Conservation (phyloP, 1,284 basidiomycete species). For the Heterobasidion irregulare region DNA sequence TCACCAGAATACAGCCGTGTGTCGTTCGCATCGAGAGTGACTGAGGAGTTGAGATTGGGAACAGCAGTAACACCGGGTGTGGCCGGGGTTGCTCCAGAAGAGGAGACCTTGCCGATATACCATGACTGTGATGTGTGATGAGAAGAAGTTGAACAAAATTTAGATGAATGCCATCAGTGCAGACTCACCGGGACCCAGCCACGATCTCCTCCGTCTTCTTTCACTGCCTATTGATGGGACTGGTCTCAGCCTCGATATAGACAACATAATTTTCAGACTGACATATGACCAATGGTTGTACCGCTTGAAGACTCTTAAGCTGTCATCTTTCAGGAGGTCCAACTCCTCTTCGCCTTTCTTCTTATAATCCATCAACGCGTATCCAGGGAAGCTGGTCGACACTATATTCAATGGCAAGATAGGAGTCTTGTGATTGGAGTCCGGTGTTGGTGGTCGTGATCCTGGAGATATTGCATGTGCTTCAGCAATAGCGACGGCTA, state of each 20-base stretch:
- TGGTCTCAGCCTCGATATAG: slow-evolving; percentile 8
- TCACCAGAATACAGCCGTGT: not conserved
- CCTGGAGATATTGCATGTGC: slow-evolving; percentile 48
- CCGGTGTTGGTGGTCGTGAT: slow-evolving; percentile 31
- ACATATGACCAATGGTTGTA: slow-evolving; percentile 97
- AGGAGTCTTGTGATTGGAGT: slow-evolving; percentile 45
- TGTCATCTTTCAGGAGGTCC: slow-evolving; percentile 79
- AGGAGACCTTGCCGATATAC: slow-evolving; percentile 22
- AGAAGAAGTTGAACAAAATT: not conserved
- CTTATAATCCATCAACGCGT: slow-evolving; percentile 92
- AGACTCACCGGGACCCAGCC: slow-evolving; percentile 80
- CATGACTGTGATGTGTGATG: slow-evolving; percentile 13
- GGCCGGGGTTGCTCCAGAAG: slow-evolving; percentile 11
- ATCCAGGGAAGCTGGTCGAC: slow-evolving; percentile 88
- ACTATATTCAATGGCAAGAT: slow-evolving; percentile 85
- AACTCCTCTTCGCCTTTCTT: slow-evolving; percentile 88
- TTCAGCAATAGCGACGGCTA: slow-evolving; percentile 70
- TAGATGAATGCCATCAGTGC: not conserved
- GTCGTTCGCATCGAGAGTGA: slow-evolving; percentile 7
- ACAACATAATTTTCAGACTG: slow-evolving; percentile 3
- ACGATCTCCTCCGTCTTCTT: slow-evolving; percentile 79
- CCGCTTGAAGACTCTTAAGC: slow-evolving; percentile 89
- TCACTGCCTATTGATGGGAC: slow-evolving; percentile 56
- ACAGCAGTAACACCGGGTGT: slow-evolving; percentile 11
- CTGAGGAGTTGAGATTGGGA: slow-evolving; percentile 1